Evolutionary conservation across 148 eudicot species (phyloP).

Genomic region (Linanthus parryae): DNA sequence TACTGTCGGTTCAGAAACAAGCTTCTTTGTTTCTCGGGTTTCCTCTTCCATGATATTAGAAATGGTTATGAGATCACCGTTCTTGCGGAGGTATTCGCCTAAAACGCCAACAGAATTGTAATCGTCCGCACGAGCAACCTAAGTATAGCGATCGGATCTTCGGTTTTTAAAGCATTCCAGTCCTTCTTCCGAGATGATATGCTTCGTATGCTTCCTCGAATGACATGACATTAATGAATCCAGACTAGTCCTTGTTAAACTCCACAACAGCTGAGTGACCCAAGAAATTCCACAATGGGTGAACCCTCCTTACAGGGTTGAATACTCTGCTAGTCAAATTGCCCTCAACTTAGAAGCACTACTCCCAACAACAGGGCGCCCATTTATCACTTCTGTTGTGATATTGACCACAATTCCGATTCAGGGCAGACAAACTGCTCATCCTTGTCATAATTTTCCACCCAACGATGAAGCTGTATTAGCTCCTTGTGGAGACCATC

Average conservation of each 20-base stretch:
- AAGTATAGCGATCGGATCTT: constrained; percentile 79
- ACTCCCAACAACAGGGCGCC: constrained; percentile 80
- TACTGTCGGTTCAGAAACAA: constrained; percentile 50
- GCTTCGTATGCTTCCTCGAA: no score
- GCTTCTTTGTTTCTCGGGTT: no score
- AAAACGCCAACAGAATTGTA: no score
- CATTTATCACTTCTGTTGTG: constrained; percentile 53
- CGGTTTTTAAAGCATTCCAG: constrained; percentile 62
- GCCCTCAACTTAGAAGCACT: constrained; percentile 88
- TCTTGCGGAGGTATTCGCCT: no score
- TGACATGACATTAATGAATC: no score
- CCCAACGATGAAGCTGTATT: constrained; percentile 69
- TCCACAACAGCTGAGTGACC: constrained; percentile 93
- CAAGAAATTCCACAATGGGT: constrained; percentile 73
- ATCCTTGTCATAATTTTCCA: constrained; percentile 57
- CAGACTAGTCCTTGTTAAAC: constrained; percentile 81
- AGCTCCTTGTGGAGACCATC: constrained; percentile 58
- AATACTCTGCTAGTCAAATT: constrained; percentile 61
- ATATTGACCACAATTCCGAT: constrained; percentile 80
- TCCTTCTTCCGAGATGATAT: no score
- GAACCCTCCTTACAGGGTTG: constrained; percentile 79
- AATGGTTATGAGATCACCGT: no score
- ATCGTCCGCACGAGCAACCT: no score
- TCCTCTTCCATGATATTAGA: no score
- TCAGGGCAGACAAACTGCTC: constrained; percentile 99